Evolutionary conservation across 1,284 basidiomycete species (phyloP).

Genomic region (Apiotrichum gracile): DNA sequence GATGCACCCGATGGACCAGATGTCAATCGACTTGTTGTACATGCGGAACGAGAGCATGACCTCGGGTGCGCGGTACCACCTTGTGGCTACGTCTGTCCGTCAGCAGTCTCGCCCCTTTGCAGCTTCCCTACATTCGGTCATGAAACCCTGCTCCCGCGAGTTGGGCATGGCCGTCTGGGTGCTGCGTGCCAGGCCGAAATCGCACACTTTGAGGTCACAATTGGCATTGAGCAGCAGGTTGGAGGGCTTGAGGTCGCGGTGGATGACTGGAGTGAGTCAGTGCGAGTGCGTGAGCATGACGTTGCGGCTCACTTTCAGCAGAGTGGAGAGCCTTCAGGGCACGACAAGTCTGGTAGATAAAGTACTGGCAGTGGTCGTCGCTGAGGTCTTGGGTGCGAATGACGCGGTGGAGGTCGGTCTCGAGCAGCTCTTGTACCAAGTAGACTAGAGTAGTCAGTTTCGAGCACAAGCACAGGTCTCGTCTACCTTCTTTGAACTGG

Average conservation of each 20-base stretch:
- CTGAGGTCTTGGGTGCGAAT: constrained; percentile 74
- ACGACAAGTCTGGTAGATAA: constrained; percentile 59
- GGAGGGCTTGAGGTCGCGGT: constrained; percentile 91
- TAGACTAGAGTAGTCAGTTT: constrained; percentile 29
- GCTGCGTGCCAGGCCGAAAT: constrained; percentile 84
- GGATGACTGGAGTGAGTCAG: constrained; percentile 58
- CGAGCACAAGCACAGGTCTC: neutral
- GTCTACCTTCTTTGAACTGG: constrained; percentile 73
- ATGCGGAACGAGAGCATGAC: constrained; percentile 97
- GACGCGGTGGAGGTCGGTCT: constrained; percentile 67
- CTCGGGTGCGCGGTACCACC: constrained; percentile 86
- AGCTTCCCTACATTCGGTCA: constrained; percentile 56
- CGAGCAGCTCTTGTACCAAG: constrained; percentile 73
- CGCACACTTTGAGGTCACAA: constrained; percentile 91
- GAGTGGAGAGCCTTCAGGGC: constrained; percentile 91
- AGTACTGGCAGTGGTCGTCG: constrained; percentile 76
- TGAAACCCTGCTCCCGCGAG: constrained; percentile 75
- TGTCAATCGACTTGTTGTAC: constrained; percentile 88
- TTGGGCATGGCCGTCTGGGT: constrained; percentile 74
- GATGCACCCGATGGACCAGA: constrained; percentile 96
- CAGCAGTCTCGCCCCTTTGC: neutral
- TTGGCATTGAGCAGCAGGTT: constrained; percentile 94
- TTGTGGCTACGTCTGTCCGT: constrained; percentile 76
- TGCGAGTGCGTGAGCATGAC: neutral
- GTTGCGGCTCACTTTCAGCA: constrained; percentile 57